These are phyloP conservation scores for Aspergillus ustus DNA, from an alignment of 2,329 filamentous ascomycete species.

Conservation along the genomic window DNA sequence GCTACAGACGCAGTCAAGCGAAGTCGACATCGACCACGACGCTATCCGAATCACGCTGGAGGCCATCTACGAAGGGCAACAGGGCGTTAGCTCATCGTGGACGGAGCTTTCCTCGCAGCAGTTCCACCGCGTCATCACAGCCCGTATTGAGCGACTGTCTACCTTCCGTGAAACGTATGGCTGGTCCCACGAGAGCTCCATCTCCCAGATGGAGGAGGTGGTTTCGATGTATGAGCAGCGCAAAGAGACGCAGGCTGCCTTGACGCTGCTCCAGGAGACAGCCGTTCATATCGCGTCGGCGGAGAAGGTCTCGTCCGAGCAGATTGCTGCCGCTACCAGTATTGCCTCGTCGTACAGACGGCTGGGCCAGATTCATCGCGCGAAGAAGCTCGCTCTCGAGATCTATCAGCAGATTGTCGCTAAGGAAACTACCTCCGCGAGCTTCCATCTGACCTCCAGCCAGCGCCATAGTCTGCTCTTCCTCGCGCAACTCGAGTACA, in stretches of 20 bases:
- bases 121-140: slow-evolving; percentile 32
- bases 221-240: slow-evolving; percentile 39
- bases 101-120: slow-evolving; percentile 33
- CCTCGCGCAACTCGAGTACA: slow-evolving; percentile 53
- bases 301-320: slow-evolving; percentile 34
- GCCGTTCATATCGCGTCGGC: slow-evolving; percentile 37
- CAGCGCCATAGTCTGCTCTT: slow-evolving; percentile 46
- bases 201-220: slow-evolving; percentile 43
- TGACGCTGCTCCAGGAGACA: slow-evolving; percentile 38
- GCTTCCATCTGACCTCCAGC: slow-evolving; percentile 39
- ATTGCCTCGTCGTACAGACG: slow-evolving; percentile 44
- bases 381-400: slow-evolving; percentile 38
- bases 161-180: slow-evolving; percentile 37
- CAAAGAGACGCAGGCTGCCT: slow-evolving; percentile 34
- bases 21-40: slow-evolving; percentile 34
- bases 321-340: slow-evolving; percentile 39
- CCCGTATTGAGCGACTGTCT: slow-evolving; percentile 35
- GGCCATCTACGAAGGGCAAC: slow-evolving; percentile 43
- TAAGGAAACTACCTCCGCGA: slow-evolving; percentile 38
- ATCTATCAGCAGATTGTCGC: slow-evolving; percentile 45
- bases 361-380: slow-evolving; percentile 35
- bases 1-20: slow-evolving; percentile 33
- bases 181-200: slow-evolving; percentile 45
- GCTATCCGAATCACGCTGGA: slow-evolving; percentile 42
- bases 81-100: slow-evolving; percentile 22